A percentile compares a stretch with the other conserved stretches of the same genome.
Conservation (phyloP, 1,284 basidiomycete species). For the Apiotrichum mycotoxinovorans region DNA sequence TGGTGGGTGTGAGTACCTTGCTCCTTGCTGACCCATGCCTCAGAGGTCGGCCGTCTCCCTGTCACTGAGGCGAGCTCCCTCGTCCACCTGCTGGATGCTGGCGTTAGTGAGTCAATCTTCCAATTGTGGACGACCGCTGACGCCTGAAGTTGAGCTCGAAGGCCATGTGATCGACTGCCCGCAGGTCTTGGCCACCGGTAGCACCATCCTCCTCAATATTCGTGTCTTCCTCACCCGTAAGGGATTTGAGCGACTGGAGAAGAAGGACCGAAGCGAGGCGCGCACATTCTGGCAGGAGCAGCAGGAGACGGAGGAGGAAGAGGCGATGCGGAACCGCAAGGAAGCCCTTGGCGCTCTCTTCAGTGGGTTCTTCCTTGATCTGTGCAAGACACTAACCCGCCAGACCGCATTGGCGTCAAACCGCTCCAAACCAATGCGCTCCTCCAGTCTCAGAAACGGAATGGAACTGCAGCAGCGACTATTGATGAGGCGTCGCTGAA, state of each 20-base stretch:
- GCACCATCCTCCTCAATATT: conserved; percentile 47
- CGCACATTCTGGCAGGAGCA: conserved; percentile 48
- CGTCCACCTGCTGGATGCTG: conserved; percentile 46
- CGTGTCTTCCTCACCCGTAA: conserved; percentile 43
- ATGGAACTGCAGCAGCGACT: conserved; percentile 28
- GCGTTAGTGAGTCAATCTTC: conserved; percentile 36
- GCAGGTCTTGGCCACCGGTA: conserved; percentile 36
- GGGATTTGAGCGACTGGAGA: conserved; percentile 41
- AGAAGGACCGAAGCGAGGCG: conserved; percentile 28
- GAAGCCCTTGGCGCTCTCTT: conserved; percentile 45
- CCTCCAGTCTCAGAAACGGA: conserved; percentile 44
- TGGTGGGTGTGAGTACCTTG: conserved; percentile 21
- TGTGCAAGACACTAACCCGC: background rate
- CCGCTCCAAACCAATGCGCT: conserved; percentile 44
- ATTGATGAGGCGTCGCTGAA: conserved; percentile 38
- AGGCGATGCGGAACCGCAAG: conserved; percentile 48
- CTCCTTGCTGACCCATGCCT: conserved; percentile 1
- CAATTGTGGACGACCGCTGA: background rate
- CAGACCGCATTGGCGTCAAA: conserved; percentile 47
- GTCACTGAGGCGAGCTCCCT: conserved; percentile 45
- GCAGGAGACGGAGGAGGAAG: conserved; percentile 46
- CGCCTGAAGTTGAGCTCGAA: conserved; percentile 33
- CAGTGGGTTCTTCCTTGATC: conserved; percentile 24
- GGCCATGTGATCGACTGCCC: conserved; percentile 49
- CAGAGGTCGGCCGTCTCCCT: conserved; percentile 42